phyloP scores from a whole-genome alignment of 176 grass and related monocot genomes.

The Raddia distichophylla region DNA sequence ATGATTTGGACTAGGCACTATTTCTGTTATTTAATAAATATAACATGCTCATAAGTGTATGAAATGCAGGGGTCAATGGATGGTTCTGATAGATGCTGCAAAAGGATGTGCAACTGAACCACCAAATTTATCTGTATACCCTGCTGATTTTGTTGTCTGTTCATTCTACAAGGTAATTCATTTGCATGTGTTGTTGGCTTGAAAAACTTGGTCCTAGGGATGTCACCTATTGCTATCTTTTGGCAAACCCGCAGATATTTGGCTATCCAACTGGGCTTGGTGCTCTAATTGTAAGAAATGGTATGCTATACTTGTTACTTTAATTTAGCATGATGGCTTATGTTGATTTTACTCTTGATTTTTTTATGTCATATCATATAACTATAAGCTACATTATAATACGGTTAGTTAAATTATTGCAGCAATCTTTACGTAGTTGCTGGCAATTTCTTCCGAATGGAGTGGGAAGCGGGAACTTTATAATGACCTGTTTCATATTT shows the following conservation, averaged over 20 bases:
- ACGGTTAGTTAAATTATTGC: constrained; percentile 10
- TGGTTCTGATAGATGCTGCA: constrained; percentile 97
- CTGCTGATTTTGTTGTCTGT: constrained; percentile 94
- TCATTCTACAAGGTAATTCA: constrained; percentile 95
- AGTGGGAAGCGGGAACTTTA: neutral
- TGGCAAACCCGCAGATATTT: constrained; percentile 79
- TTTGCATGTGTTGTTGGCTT: constrained; percentile 25
- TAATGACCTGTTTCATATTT: constrained; percentile 43
- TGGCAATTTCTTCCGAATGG: constrained; percentile 2
- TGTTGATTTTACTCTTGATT: neutral
- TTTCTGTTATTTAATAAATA: neutral
- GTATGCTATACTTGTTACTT: constrained; percentile 49
- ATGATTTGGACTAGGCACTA: neutral
- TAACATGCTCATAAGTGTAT: constrained; percentile 30
- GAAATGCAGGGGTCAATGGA: constrained; percentile 59
- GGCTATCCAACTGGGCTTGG: constrained; percentile 98
- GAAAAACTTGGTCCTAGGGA: constrained; percentile 12
- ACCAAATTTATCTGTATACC: constrained; percentile 66
- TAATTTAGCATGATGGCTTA: constrained; percentile 13
- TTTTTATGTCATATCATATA: constrained; percentile 12
- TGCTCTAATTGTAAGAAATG: constrained; percentile 86
- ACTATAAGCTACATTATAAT: constrained; percentile 32
- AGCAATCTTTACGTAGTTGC: constrained; percentile 2
- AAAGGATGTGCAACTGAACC: constrained; percentile 96
- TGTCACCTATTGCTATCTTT: constrained; percentile 40